Base-by-base conservation (phyloP, 371 early-diverging fungal species). In the Lichtheimia corymbifera region DNA sequence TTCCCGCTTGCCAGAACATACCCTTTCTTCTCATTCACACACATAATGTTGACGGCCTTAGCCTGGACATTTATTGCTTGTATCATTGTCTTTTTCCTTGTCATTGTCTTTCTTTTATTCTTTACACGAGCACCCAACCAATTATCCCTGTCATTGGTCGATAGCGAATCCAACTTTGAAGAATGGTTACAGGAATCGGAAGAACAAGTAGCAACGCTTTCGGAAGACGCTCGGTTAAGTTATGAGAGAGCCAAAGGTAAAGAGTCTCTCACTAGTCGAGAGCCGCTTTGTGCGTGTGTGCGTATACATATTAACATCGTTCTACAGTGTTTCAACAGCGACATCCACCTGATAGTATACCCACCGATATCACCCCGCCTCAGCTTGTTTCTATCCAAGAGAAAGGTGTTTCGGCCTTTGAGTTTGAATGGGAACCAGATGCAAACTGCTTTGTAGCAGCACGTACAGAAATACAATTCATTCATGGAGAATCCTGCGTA, bases 381-480 rank as follows among this genome's bases (percentile, higher is more conserved):
- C 88, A 88, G 57, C 68, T 79, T 43, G 63, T 83, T 15, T 81
- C 84, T n/a, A 91, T 93, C 53, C 88, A 88, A 67, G 93, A 93
- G 67, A 90, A 91, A 71, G 93, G 93, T 53, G 92, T 93, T 2
- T 85, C 85, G 28, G 93, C 93, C 13, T 93, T 91, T 87, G 88
- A 91, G 68, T 91, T 93, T 76, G 89, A 84, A 52, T 82, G 87
- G 50, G 85, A 90, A 14, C 80, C 84, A 47, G 84, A 84, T 24
- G 73, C 84, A 27, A 87, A 85, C 59, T 78, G 82, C n/a, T 83
- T 88, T 76, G 87, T 90, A 5, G 84, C 89, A 49, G 90, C 84
- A 54, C 77, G 91, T 64, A 93, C 93, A 5, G 93, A 93, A 62
- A 73, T 93, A 15, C 82, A 85, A 60, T 91, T 86, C 71, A 81